These are phyloP conservation scores for Solanum rostratum DNA, from an alignment of 257 asterid genomes.

Conservation along the genomic window DNA sequence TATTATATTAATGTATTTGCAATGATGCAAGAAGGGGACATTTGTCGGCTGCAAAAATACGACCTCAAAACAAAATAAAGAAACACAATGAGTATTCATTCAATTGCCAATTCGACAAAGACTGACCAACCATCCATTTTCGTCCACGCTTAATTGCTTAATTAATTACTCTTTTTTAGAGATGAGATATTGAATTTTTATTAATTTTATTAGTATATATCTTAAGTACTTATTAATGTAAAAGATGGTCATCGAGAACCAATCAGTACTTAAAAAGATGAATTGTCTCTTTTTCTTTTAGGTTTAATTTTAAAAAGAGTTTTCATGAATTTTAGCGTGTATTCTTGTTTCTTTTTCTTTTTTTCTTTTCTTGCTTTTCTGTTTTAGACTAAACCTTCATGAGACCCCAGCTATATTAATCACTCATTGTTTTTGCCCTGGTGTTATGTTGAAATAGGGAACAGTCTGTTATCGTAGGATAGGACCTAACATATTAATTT, in stretches of 20 bases:
- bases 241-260: not conserved
- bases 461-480: not conserved
- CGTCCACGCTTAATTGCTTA: not conserved
- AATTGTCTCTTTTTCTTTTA: not conserved
- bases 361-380: not conserved
- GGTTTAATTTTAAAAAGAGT: not conserved
- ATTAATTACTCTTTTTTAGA: not conserved
- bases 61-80: not conserved
- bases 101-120: not conserved
- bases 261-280: not conserved
- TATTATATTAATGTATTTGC: not conserved
- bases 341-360: not conserved
- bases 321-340: not conserved
- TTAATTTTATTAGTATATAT: not conserved
- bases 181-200: not conserved
- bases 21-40: not conserved
- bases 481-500: not conserved
- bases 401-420: not conserved
- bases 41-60: not conserved
- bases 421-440: not conserved
- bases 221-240: not conserved
- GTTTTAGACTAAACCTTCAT: not conserved
- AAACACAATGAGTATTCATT: not conserved
- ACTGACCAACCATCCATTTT: not conserved
- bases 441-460: not conserved